phyloP scores from a whole-genome alignment of 2,329 filamentous ascomycete species.

The Coleophoma cylindrospora region DNA sequence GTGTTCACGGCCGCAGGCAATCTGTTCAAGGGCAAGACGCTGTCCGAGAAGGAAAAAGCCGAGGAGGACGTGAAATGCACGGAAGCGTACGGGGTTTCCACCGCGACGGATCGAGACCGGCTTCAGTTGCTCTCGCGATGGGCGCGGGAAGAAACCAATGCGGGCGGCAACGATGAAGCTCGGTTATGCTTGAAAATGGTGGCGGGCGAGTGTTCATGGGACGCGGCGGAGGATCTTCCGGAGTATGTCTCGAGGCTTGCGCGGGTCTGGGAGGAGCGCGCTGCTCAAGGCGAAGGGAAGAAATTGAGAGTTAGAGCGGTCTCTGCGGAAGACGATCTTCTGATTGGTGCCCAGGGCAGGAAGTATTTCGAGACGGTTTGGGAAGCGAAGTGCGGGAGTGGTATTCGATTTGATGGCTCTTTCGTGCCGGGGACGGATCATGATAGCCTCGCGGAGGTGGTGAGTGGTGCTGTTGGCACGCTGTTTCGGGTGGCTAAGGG shows the following conservation, averaged over 20 bases:
- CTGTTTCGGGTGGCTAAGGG: too few species aligned
- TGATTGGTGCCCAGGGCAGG: slow-evolving; percentile 36
- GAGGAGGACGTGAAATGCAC: slow-evolving; percentile 7
- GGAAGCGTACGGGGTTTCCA: slow-evolving; percentile 12
- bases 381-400: slow-evolving; percentile 18
- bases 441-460: slow-evolving; percentile 21
- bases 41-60: slow-evolving; percentile 1
- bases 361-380: slow-evolving; percentile 38
- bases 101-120: slow-evolving; percentile 8
- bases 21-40: slow-evolving; percentile 3
- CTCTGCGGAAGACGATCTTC: slow-evolving; percentile 32
- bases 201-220: slow-evolving; percentile 7
- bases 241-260: slow-evolving; percentile 11
- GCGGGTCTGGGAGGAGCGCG: slow-evolving; percentile 11
- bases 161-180: slow-evolving; percentile 23
- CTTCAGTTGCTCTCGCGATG: slow-evolving; percentile 10
- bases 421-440: slow-evolving; percentile 31
- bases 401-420: slow-evolving; percentile 28
- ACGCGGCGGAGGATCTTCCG: slow-evolving; percentile 14
- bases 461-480: too few species aligned
- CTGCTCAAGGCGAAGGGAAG: slow-evolving; percentile 3
- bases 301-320: slow-evolving; percentile 13
- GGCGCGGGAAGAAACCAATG: slow-evolving; percentile 18
- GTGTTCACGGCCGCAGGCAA: slow-evolving; percentile 4
- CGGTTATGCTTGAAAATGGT: slow-evolving; percentile 19